phyloP scores from a whole-genome alignment of 2,329 filamentous ascomycete species.

The Verticillium albo-atrum region DNA sequence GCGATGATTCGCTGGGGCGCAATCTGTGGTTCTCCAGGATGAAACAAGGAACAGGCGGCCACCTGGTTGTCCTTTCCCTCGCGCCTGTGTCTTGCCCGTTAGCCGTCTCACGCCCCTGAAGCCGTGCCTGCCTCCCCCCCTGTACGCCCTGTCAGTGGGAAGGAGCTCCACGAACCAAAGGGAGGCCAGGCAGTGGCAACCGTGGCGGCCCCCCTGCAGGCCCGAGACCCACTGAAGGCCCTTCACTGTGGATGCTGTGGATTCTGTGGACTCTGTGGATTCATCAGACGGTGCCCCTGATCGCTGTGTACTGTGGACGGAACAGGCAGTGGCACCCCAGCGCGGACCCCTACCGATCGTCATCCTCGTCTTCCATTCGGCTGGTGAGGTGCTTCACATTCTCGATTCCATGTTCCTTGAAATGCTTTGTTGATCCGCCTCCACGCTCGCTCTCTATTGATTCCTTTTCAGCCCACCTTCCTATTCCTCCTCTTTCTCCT shows the following conservation, averaged over 20 bases:
- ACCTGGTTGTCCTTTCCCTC: background rate
- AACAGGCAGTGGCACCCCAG: background rate
- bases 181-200: background rate
- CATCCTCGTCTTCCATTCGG: slow-evolving; percentile 1
- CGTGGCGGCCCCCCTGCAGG: background rate
- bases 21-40: background rate
- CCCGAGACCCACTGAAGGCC: background rate
- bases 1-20: background rate
- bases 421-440: slow-evolving; percentile 11
- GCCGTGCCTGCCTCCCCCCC: background rate
- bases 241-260: too few relatives aligned
- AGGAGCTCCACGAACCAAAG: background rate
- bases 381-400: slow-evolving; percentile 6
- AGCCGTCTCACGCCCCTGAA: background rate
- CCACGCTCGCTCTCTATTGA: slow-evolving; percentile 3
- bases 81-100: background rate
- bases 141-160: background rate
- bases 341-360: background rate
- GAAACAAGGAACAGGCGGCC: background rate
- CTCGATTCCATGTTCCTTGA: slow-evolving; percentile 5
- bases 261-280: too few relatives aligned
- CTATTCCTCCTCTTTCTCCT: slow-evolving; percentile 4
- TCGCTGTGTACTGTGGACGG: background rate
- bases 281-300: background rate
- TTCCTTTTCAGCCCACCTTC: slow-evolving; percentile 11